Conservation (phyloP, 2,329 filamentous ascomycete species). For the Albophoma yamanashiensis region DNA sequence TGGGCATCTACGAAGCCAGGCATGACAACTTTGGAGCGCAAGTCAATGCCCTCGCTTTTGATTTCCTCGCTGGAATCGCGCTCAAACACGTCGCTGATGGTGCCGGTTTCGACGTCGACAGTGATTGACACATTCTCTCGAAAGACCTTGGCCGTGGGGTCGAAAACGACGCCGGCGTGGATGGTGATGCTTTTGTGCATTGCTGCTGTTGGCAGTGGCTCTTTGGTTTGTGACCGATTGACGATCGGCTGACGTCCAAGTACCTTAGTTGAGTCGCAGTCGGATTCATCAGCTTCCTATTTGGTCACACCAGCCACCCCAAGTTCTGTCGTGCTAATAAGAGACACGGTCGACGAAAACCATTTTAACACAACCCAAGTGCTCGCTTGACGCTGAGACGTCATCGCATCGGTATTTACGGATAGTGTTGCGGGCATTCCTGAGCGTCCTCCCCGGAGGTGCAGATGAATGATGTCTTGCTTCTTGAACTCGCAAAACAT, state of each 20-base stretch:
- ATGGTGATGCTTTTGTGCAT: not conserved
- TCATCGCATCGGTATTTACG: not conserved
- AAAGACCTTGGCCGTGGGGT: not conserved
- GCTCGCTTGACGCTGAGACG: not conserved
- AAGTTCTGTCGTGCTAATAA: too few relatives aligned
- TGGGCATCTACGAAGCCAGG: slow-evolving; percentile 45
- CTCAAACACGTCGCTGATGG: not conserved
- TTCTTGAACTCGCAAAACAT: not conserved
- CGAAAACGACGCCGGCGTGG: not conserved
- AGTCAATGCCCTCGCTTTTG: slow-evolving; percentile 33
- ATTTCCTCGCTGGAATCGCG: not conserved
- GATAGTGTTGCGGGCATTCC: not conserved
- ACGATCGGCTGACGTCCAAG: not conserved
- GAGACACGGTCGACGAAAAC: too few relatives aligned
- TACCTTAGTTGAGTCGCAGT: not conserved
- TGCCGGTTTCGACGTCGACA: not conserved
- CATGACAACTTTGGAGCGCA: slow-evolving; percentile 39
- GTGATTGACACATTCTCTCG: not conserved
- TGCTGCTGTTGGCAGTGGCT: not conserved
- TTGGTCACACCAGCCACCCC: not conserved
- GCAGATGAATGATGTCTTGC: not conserved
- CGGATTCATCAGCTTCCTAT: not conserved
- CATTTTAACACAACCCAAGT: too few relatives aligned
- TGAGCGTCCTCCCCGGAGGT: not conserved
- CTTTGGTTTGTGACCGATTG: not conserved